Evolutionary conservation across 345 rosid species (phyloP).

Genomic region (Citrus reticulata): DNA sequence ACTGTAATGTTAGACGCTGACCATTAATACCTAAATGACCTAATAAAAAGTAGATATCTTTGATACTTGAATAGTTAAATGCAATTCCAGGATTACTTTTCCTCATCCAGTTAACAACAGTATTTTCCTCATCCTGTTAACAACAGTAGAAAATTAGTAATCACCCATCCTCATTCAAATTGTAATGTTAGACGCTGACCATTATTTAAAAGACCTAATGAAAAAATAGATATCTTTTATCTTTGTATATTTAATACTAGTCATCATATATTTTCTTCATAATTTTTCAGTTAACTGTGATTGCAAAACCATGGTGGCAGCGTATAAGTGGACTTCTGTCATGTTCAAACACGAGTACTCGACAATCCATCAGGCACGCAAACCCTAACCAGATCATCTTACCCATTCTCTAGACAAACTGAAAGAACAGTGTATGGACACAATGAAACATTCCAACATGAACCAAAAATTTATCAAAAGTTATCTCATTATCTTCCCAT

Average conservation of each 20-base stretch:
- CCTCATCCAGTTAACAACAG: constrained; percentile 40
- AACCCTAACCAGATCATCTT: background rate
- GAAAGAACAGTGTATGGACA: background rate
- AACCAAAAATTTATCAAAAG: background rate
- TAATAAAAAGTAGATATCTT: background rate
- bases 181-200: background rate
- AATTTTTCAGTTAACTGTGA: background rate
- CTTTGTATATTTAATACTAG: too few relatives aligned
- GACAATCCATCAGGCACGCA: background rate
- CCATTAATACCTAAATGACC: background rate
- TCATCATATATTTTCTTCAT: background rate
- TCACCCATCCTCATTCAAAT: background rate
- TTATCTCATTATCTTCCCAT: background rate
- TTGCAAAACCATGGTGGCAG: background rate
- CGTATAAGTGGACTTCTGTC: background rate
- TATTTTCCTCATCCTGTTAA: constrained; percentile 51
- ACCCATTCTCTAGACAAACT: background rate
- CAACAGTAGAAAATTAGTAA: too few relatives aligned
- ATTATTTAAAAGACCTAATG: background rate
- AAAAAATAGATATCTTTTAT: background rate
- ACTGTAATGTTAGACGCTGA: background rate
- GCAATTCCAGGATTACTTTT: constrained; percentile 69
- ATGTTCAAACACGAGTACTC: background rate
- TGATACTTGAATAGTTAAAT: constrained; percentile 10
- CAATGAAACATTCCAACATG: background rate